Evolutionary conservation across 208 protist species (phyloP), one percentile per base, ranked within the genome.

Genomic region (Crithidia expoeki): DNA sequence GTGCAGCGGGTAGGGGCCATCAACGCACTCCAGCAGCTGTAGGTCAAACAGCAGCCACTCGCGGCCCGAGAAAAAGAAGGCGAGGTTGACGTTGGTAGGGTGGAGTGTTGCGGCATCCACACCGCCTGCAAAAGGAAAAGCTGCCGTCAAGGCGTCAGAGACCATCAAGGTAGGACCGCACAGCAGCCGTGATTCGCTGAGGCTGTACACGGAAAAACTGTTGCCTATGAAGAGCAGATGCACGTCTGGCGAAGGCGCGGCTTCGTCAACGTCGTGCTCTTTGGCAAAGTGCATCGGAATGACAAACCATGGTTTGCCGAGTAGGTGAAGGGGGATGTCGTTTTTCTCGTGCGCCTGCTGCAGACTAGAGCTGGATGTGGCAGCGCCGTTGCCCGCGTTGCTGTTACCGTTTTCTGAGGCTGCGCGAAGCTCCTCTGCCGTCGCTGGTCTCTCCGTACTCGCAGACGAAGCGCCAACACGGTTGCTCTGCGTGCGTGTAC

Each of bases 1-100:
- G 57, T 40, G 19, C 11, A 59, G 66, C 33, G 33, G 46, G 44
- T 76, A 72, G 23, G 70, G 68, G 14, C 65, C 68, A 16, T 71
- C 67, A 25, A 73, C 61, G 38, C 67, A 74, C 47, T 68, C 74
- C 4, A 52, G 34, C 19, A 68, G 14, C 7, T 58, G 36, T 6
- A 89, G 23, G 62, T 95, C 79, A 53, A 92, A 91, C 1, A 89
- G 57, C 44, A 88, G 44, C 74, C 85, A 95, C 28, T 63, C 58
- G 1, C 71, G 72, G 12, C 88, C 83, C 2, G 74, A 79, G 63
- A 93, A 92, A 66, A 93, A 83, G 28, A 95, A 73, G 28, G 80
- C 80, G 11, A 72, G 78, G n/a, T 66, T 33, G 30, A 83, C 62
- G 36, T 86, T 80, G 10, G 68, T 72, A 4, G 81, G 81, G 23